Conservation (phyloP, 768 basidiomycete species). For the Chalciporus pseudorubinellus region DNA sequence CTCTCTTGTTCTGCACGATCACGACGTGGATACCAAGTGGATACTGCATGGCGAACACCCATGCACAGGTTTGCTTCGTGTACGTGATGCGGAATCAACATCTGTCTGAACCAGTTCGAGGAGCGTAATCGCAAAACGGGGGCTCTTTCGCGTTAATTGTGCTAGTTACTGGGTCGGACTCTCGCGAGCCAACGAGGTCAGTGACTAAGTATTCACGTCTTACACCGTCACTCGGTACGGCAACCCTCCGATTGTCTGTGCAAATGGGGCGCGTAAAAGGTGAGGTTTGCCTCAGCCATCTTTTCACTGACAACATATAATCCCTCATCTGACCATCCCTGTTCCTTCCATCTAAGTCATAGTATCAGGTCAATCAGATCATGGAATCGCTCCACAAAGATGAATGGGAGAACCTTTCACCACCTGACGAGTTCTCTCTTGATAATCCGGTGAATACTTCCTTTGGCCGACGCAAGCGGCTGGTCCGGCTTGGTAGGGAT, state of each 20-base stretch:
- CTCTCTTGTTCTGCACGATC: constrained; percentile 1
- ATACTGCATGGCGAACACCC: constrained; percentile 19
- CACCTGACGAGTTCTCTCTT: constrained; percentile 35
- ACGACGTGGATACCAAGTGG: too few species aligned
- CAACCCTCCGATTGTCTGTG: constrained; percentile 8
- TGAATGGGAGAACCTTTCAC: constrained; percentile 28
- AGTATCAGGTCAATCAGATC: constrained; percentile 7
- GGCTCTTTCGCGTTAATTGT: constrained; percentile 10
- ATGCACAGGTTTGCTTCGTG: constrained; percentile 12
- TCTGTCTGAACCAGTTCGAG: not conserved
- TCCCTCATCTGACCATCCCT: not conserved
- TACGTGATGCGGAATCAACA: not conserved
- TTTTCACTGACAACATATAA: constrained; percentile 20
- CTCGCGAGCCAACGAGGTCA: not conserved
- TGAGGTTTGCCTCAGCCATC: constrained; percentile 15
- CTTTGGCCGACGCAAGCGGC: constrained; percentile 40
- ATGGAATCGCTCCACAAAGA: constrained; percentile 22
- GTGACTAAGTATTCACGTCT: constrained; percentile 23
- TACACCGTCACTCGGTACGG: constrained; percentile 5
- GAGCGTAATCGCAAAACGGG: constrained; percentile 1
- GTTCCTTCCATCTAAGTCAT: not conserved
- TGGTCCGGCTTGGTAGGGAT: constrained; percentile 39
- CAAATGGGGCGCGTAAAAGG: constrained; percentile 20
- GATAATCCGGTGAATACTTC: constrained; percentile 41
- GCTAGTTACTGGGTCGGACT: constrained; percentile 3